Base-by-base conservation (phyloP, 139 green algal genomes). In the Nannochloris sp. region DNA sequence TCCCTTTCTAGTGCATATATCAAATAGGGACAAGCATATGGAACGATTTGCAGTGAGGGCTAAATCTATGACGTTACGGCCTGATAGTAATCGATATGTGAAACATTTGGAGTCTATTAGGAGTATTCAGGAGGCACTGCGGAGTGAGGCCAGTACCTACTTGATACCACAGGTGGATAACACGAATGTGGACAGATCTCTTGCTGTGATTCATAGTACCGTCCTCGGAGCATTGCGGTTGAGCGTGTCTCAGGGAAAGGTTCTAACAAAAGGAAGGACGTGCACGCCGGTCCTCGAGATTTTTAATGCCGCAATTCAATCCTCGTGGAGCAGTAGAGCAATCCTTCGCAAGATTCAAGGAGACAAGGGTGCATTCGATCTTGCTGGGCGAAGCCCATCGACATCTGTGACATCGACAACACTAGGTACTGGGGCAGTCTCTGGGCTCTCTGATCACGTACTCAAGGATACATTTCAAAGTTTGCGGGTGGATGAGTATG, bases 1-100 rank as follows among this genome's bases (percentile, higher is more conserved):
- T 26, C 91, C 91, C n/a, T 97, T 97, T 78, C 69, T 97, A 37
- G 79, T 93, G 14, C 63, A 90, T 82, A 97, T 97, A 62, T 71
- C 45, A 68, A 92, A 89, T 57, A 83, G 90, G 67, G 55, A 61
- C n/a, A 94, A 95, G 80, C 91, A 97, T 68, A 62, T 82, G 36
- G 91, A 97, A 73, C 79, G 91, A 50, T 96, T 97, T 79, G 88
- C 91, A 1, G 84, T 97, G 61, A 75, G 91, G 2, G 82, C 91
- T 37, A 96, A 95, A 75, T 90, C 95, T 76, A 97, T 97, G 91
- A 89, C 91, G 1, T 81, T 96, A 65, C 72, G 87, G 43, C 49
- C 71, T 12, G 72, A 63, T n/a, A 60, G 45, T 50, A 96, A 96
- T 72, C 78, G 84, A 48, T 96, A 96, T 64, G 83, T 96, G 28